Evolutionary conservation across 176 grass and related monocot species (phyloP), one percentile per base, ranked within the genome.

Genomic region (Panicum miliaceum): DNA sequence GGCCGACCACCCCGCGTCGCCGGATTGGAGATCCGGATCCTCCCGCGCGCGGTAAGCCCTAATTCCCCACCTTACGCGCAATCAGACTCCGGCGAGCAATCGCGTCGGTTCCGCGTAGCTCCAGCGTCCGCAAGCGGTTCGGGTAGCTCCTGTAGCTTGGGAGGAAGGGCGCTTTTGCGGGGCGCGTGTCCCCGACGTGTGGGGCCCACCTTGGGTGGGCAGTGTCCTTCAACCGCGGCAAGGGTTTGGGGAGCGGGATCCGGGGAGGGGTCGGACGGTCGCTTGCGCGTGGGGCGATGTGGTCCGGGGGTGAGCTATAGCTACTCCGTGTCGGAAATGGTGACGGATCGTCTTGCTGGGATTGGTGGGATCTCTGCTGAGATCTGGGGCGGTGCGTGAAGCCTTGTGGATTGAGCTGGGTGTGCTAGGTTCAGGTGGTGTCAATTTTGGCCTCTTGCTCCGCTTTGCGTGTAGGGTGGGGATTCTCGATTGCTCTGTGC

Each of bases 361-460:
- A 74, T 84, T 89, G 75, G 26, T n/a, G 60, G 86, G 81, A 84
- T 89, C 81, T 88, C 81, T 26, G 58, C 58, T 84, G 81, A 84
- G 87, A 89, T 84, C 81, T 68, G 58, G n/a, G 52, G 38, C 4
- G n/a, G 45, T 67, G 18, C 7, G 50, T 27, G 22, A 35, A 52
- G 54, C 73, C 37, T 25, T 41, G 43, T 84, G 35, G 73, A 84
- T 88, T 67, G 20, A 11, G 38, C 50, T 37, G 27, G 47, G 16
- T 42, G 43, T 40, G 7, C 46, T 64, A 64, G 66, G 61, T 68
- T 73, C 53, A 25, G 45, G 18, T 36, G 18, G 29, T 84, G 47
- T 59, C 81, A 80, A 66, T 51, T 40, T 40, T 77, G 18, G 23
- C 23, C 16, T 14, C n/a, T 78, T 72, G 37, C 46, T 73, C 23